phyloP scores from a whole-genome alignment of 2,329 filamentous ascomycete genomes.

The Fusarium veterinarium region DNA sequence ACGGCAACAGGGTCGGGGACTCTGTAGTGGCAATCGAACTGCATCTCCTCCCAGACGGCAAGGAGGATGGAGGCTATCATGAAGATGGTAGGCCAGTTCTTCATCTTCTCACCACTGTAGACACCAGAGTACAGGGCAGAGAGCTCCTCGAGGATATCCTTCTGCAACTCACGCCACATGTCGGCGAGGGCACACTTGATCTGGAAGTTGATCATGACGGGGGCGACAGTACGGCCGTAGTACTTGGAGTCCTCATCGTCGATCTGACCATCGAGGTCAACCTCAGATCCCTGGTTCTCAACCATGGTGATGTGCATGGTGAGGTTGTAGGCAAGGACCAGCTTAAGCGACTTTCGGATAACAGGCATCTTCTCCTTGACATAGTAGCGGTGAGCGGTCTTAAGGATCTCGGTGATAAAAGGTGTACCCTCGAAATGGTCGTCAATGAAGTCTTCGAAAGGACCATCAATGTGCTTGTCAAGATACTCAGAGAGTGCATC shows the following conservation, averaged over 20 bases:
- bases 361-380: slow-evolving; percentile 87
- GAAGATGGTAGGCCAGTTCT: slow-evolving; percentile 99
- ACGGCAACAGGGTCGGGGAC: slow-evolving; percentile 86
- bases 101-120: slow-evolving; percentile 95
- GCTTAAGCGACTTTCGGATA: slow-evolving; percentile 94
- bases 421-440: slow-evolving; percentile 96
- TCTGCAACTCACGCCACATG: slow-evolving; percentile 98
- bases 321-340: slow-evolving; percentile 94
- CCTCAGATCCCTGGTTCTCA: slow-evolving; percentile 86
- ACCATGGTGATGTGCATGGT: slow-evolving; percentile 96
- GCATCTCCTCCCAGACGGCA: slow-evolving; percentile 98
- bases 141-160: slow-evolving; percentile 94
- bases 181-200: slow-evolving; percentile 97
- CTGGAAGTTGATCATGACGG: slow-evolving; percentile 99
- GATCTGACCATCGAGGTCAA: slow-evolving; percentile 82
- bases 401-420: slow-evolving; percentile 95
- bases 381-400: slow-evolving; percentile 95
- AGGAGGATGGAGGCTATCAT: slow-evolving; percentile 94
- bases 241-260: slow-evolving; percentile 88
- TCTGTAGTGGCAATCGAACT: slow-evolving; percentile 97
- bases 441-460: slow-evolving; percentile 93
- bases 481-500: slow-evolving; percentile 90
- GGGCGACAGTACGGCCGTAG: slow-evolving; percentile 89
- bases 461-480: slow-evolving; percentile 91
- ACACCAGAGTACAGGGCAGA: slow-evolving; percentile 95